Percentiles rank a stretch among this genome's conserved stretches.
Evolutionary conservation across 108 stramenopile species (phyloP).

Genomic region (Parmales sp.): DNA sequence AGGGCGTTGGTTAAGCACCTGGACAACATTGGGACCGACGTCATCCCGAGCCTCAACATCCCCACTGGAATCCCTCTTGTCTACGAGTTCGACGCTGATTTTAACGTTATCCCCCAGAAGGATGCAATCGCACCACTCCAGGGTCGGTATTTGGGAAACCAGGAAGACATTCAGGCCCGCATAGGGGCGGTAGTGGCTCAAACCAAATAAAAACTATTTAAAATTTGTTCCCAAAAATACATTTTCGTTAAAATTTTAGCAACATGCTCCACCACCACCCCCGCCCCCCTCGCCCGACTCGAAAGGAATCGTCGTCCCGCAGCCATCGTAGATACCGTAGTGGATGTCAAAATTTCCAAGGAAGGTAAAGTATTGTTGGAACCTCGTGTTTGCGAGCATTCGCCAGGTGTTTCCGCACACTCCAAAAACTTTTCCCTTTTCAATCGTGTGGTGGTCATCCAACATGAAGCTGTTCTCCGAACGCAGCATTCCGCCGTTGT

Average conservation of each 20-base stretch:
- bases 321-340: slow-evolving; percentile 83
- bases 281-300: background rate
- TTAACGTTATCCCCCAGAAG: slow-evolving; percentile 74
- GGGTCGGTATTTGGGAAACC: slow-evolving; percentile 81
- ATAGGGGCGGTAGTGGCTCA: slow-evolving; percentile 84
- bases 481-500: slow-evolving; percentile 86
- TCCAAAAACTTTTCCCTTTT: slow-evolving; percentile 72
- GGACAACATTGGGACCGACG: slow-evolving; percentile 87
- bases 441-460: slow-evolving; percentile 85
- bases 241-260: too few species aligned
- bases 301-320: slow-evolving; percentile 42
- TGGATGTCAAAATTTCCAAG: slow-evolving; percentile 72
- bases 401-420: slow-evolving; percentile 93
- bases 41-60: slow-evolving; percentile 87
- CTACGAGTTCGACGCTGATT: slow-evolving; percentile 81
- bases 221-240: too few species aligned
- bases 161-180: slow-evolving; percentile 64
- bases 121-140: slow-evolving; percentile 67
- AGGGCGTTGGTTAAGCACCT: slow-evolving; percentile 96
- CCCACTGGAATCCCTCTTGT: slow-evolving; percentile 93
- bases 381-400: slow-evolving; percentile 73
- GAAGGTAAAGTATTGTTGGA: slow-evolving; percentile 75
- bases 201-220: slow-evolving; percentile 76
- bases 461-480: slow-evolving; percentile 67
- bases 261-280: background rate